Base-by-base conservation (phyloP, 1,284 basidiomycete genomes). In the Apiotrichum porosum region DNA sequence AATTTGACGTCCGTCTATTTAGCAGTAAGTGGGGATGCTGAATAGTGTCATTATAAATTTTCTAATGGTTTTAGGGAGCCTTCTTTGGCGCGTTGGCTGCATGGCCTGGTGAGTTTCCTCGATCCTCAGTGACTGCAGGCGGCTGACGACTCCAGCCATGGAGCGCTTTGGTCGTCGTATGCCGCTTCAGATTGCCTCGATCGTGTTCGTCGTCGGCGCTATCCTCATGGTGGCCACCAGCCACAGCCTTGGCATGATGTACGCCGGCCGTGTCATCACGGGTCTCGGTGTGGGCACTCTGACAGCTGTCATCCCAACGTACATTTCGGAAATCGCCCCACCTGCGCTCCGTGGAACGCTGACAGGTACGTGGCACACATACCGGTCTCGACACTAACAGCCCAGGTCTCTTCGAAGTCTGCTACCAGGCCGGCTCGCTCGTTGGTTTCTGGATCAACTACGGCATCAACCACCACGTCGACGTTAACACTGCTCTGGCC, bases 391-490 rank as follows among this genome's bases (percentile, higher is more conserved):
- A n/a, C n/a, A n/a, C n/a, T n/a, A n/a, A n/a, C n/a, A n/a, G n/a
- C n/a, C n/a, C n/a, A n/a, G n/a, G 79, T 24, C 51, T 79, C 44
- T 78, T 76, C 57, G 78, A 80, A 44, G 59, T 78, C 17, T 66
- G 68, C 30, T 43, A 58, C 28, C 73, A 74, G 55, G 47, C 67
- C 38, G 71, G 71, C 18, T 58, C 59, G 14, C 49, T 76, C 26
- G 61, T 70, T 26, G 74, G 77, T 1, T 78, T 78, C 60, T 78
- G 77, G 77, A 68, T 63, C 47, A 62, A 62, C 41, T 79, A 78
- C 56, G 78, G 77, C 24, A 74, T 78, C 24, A 67, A 63, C n/a
- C 57, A 71, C 35, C 70, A 75, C 36, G 62, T 78, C 26, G 53
- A 68, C 1, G 45, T 68, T 13, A 62, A 66, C 17, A 62, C 60